Evolutionary conservation across 2,329 filamentous ascomycete genomes (phyloP).

Genomic region (Xylaria sp.): DNA sequence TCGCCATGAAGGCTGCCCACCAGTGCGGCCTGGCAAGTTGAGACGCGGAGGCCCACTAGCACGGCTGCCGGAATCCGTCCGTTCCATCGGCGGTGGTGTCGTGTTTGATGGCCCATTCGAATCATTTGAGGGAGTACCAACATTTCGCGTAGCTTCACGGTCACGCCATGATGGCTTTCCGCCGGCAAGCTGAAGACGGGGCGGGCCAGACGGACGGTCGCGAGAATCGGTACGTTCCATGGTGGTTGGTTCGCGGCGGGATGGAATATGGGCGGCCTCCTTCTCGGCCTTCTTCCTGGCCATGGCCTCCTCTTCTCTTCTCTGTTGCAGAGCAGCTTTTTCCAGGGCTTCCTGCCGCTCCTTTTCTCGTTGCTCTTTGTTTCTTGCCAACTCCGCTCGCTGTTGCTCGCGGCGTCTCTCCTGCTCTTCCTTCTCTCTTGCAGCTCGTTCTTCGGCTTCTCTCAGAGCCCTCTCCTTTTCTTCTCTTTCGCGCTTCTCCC

Average conservation of each 20-base stretch:
- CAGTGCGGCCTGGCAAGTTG: constrained; percentile 62
- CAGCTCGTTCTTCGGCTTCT: constrained; percentile 85
- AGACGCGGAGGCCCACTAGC: constrained; percentile 60
- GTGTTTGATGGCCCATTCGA: constrained; percentile 40
- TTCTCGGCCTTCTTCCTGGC: constrained; percentile 73
- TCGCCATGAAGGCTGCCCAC: constrained; percentile 72
- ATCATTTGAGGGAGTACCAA: constrained; percentile 31
- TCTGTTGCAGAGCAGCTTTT: constrained; percentile 72
- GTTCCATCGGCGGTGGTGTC: constrained; percentile 36
- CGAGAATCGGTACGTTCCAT: constrained; percentile 53
- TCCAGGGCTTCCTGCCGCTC: constrained; percentile 72
- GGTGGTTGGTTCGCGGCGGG: constrained; percentile 47
- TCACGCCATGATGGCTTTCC: constrained; percentile 65
- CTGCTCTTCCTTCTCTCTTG: constrained; percentile 85
- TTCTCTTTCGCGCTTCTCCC: constrained; percentile 83
- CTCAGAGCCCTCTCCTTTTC: constrained; percentile 77
- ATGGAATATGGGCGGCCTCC: constrained; percentile 49
- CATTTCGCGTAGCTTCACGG: constrained; percentile 47
- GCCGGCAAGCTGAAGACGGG: constrained; percentile 60
- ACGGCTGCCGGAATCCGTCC: constrained; percentile 38
- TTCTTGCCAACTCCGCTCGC: constrained; percentile 69
- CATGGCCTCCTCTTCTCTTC: constrained; percentile 88
- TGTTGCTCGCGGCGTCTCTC: constrained; percentile 79
- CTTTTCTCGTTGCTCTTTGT: constrained; percentile 69
- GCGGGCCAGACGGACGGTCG: constrained; percentile 56